These are phyloP conservation scores for Haplosporangium sp. DNA, from an alignment of 371 early-diverging fungal genomes.

Conservation along the genomic window DNA sequence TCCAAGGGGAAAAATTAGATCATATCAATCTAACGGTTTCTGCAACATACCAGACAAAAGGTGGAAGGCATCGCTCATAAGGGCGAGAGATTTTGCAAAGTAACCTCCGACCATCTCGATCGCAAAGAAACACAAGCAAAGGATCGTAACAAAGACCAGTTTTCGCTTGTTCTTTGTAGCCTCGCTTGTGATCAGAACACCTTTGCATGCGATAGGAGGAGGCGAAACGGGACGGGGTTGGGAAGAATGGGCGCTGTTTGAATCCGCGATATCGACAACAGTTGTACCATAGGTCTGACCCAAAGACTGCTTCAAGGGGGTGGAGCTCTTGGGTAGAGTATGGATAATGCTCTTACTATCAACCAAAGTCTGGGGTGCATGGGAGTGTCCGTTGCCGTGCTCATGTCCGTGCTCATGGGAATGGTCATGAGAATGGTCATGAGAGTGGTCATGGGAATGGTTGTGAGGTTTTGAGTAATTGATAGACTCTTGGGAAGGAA, in stretches of 20 bases:
- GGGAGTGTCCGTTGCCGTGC: constrained; percentile 22
- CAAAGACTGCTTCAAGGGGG: constrained; percentile 34
- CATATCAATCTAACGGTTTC: background rate
- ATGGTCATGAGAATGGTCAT: constrained; percentile 3
- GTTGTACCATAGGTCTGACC: constrained; percentile 30
- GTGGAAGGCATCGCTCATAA: constrained; percentile 84
- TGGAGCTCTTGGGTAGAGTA: constrained; percentile 25
- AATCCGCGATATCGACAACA: background rate
- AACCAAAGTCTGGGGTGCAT: constrained; percentile 24
- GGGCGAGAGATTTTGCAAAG: constrained; percentile 74
- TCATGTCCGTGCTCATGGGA: background rate
- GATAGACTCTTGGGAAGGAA: background rate
- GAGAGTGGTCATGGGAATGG: constrained; percentile 15
- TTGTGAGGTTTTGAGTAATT: constrained; percentile 10
- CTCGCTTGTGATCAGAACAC: constrained; percentile 50
- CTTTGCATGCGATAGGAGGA: constrained; percentile 52
- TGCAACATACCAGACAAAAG: constrained; percentile 63
- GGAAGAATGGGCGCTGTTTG: constrained; percentile 27
- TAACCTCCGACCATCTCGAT: constrained; percentile 80
- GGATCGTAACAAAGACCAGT: constrained; percentile 49
- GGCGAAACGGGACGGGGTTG: constrained; percentile 31
- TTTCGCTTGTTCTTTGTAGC: constrained; percentile 54
- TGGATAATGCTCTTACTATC: constrained; percentile 37
- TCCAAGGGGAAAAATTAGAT: background rate
- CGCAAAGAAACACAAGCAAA: constrained; percentile 75